phyloP scores from a whole-genome alignment of 2,329 filamentous ascomycete species.

The Cordyceps farinosa region DNA sequence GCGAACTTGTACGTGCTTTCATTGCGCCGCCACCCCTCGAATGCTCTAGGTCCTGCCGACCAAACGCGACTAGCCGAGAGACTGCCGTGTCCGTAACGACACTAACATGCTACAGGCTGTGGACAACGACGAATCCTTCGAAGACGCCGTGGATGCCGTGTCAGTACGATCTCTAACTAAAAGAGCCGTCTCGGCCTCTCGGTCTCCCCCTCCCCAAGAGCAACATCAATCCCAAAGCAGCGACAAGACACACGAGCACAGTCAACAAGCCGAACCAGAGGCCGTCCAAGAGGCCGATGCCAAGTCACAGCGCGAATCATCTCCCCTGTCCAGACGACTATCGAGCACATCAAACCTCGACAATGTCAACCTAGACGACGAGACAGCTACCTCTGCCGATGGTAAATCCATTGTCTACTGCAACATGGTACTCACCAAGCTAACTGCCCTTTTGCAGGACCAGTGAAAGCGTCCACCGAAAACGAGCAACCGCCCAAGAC shows the following conservation, averaged over 20 bases:
- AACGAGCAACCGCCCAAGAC: constrained; percentile 49
- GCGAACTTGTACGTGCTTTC: constrained; percentile 8
- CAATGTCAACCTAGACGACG: constrained; percentile 66
- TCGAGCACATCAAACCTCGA: constrained; percentile 49
- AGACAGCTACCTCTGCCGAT: constrained; percentile 35
- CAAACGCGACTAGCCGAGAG: neutral
- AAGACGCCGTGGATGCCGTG: constrained; percentile 67
- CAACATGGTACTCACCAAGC: neutral
- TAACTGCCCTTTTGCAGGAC: neutral
- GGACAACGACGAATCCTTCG: constrained; percentile 53
- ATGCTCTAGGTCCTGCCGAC: neutral
- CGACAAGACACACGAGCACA: neutral
- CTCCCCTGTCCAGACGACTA: constrained; percentile 40
- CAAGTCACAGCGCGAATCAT: constrained; percentile 32
- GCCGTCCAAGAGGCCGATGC: constrained; percentile 17
- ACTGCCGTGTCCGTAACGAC: constrained; percentile 18
- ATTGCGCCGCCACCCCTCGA: neutral
- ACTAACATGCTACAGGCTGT: constrained; percentile 24
- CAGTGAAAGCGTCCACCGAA: constrained; percentile 24
- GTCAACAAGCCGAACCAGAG: neutral
- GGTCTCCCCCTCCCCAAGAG: constrained; percentile 19
- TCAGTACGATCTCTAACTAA: constrained; percentile 63
- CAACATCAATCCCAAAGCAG: constrained; percentile 12
- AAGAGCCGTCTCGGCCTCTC: constrained; percentile 32
- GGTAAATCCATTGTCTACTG: constrained; percentile 26